phyloP scores from a whole-genome alignment of 192 early-diverging fungal species.

The Rhizoclosmatium globosum region DNA sequence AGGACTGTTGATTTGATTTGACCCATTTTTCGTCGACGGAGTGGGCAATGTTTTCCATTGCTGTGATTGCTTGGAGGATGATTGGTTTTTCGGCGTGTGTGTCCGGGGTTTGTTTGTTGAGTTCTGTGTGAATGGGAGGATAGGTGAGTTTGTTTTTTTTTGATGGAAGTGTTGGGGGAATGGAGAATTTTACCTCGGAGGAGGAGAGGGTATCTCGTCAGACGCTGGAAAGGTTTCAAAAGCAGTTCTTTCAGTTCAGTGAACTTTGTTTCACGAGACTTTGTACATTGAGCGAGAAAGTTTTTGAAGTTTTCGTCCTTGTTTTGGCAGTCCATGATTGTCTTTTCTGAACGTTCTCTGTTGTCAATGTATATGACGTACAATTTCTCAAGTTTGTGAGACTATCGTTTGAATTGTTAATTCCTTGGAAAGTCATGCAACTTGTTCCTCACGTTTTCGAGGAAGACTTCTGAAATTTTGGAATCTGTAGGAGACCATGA shows the following conservation, averaged over 20 bases:
- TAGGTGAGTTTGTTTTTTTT: slow-evolving; percentile 23
- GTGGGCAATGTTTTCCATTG: slow-evolving; percentile 53
- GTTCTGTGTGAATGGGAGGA: slow-evolving; percentile 42
- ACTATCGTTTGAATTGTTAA: slow-evolving; percentile 28
- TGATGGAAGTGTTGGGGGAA: too few species aligned
- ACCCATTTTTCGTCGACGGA: slow-evolving; percentile 63
- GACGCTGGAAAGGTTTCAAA: slow-evolving; percentile 55
- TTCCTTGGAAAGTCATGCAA: not conserved
- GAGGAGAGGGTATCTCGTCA: slow-evolving; percentile 53
- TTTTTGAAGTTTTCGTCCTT: slow-evolving; percentile 47
- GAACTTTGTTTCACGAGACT: slow-evolving; percentile 27
- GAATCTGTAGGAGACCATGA: slow-evolving; percentile 47
- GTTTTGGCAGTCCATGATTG: slow-evolving; percentile 47
- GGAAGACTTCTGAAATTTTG: slow-evolving; percentile 51
- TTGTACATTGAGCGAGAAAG: slow-evolving; percentile 33
- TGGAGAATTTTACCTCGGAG: slow-evolving; percentile 45
- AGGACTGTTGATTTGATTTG: slow-evolving; percentile 55
- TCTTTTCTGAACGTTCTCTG: slow-evolving; percentile 47
- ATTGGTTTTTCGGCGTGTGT: slow-evolving; percentile 56
- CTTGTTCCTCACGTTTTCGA: slow-evolving; percentile 40
- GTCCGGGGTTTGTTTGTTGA: slow-evolving; percentile 54
- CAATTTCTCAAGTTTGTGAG: slow-evolving; percentile 43
- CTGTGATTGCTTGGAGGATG: slow-evolving; percentile 49
- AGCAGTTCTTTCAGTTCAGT: slow-evolving; percentile 46
- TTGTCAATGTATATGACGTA: slow-evolving; percentile 54